Percentiles rank a stretch among this genome's conserved stretches.
These are phyloP conservation scores for Phlyctochytrium planicorne DNA, from an alignment of 192 early-diverging fungal species.

Conservation along the genomic window DNA sequence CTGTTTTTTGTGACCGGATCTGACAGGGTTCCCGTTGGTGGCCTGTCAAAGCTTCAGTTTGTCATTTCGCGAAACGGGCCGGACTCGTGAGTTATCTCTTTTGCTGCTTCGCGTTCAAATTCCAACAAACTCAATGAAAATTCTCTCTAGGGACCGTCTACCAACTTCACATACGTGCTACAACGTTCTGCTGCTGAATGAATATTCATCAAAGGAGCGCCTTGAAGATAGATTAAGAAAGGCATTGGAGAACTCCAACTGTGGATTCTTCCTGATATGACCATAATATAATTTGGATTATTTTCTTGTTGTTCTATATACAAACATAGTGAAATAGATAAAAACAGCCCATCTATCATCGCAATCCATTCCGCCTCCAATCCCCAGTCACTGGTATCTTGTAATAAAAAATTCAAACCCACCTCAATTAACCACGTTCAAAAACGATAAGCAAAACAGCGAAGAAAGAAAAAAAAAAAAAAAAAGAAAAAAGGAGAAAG, in stretches of 20 bases:
- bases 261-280: conserved; percentile 47
- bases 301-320: too few relatives aligned
- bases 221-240: conserved; percentile 73
- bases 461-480: too few relatives aligned
- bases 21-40: conserved; percentile 87
- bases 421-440: too few relatives aligned
- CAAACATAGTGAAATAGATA: too few relatives aligned
- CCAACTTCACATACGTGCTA: conserved; percentile 94
- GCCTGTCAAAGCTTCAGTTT: conserved; percentile 80
- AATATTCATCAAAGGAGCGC: conserved; percentile 78
- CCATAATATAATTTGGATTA: neutral
- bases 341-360: too few relatives aligned
- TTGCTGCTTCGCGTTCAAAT: neutral
- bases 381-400: too few relatives aligned
- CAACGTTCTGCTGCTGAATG: conserved; percentile 83
- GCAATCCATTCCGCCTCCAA: too few relatives aligned
- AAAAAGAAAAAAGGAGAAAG: too few relatives aligned
- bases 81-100: conserved; percentile 50
- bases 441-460: too few relatives aligned
- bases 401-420: too few relatives aligned
- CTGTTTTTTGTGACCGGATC: conserved; percentile 88
- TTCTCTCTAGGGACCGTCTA: conserved; percentile 53
- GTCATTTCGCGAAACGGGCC: conserved; percentile 83
- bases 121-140: too few relatives aligned
- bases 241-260: conserved; percentile 70